Percentiles rank a stretch among this genome's conserved stretches.
These are phyloP conservation scores for Alternaria triticimaculans DNA, from an alignment of 2,329 filamentous ascomycete species.

Conservation along the genomic window DNA sequence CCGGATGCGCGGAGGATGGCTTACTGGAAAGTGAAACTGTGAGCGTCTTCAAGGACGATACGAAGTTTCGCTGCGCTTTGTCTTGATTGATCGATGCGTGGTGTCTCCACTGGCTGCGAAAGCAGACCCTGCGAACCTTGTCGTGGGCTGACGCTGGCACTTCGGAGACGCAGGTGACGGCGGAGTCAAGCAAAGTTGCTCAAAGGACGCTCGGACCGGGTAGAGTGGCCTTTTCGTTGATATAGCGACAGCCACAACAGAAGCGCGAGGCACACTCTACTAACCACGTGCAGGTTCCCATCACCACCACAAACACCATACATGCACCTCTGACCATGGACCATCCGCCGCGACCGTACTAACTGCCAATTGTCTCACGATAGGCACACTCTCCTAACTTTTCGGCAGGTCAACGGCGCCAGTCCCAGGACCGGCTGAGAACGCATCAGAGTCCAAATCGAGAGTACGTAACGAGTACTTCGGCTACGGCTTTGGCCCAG, in stretches of 20 bases:
- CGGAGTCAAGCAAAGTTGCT: constrained; percentile 1
- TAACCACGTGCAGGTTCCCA: constrained; percentile 1
- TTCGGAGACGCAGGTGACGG: background rate
- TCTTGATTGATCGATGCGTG: background rate
- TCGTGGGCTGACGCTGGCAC: background rate
- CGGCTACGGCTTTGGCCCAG: constrained; percentile 9
- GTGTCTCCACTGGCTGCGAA: background rate
- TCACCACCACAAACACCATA: background rate
- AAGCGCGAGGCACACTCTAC: constrained; percentile 2
- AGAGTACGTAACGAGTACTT: background rate
- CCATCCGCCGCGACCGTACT: background rate
- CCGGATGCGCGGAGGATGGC: background rate
- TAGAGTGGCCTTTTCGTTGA: constrained; percentile 3
- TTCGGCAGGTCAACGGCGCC: background rate
- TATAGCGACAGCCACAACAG: constrained; percentile 5
- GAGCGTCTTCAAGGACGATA: background rate
- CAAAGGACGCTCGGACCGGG: constrained; percentile 15
- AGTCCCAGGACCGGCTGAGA: background rate
- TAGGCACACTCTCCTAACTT: background rate
- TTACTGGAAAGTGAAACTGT: background rate
- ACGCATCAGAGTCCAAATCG: background rate
- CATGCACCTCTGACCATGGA: background rate
- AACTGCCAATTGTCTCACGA: background rate
- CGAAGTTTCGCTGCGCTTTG: background rate
- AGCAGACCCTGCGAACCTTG: background rate